Evolutionary conservation across 495 filamentous ascomycete species (phyloP), one percentile per base, ranked within the genome.

Genomic region (Halenospora varia): DNA sequence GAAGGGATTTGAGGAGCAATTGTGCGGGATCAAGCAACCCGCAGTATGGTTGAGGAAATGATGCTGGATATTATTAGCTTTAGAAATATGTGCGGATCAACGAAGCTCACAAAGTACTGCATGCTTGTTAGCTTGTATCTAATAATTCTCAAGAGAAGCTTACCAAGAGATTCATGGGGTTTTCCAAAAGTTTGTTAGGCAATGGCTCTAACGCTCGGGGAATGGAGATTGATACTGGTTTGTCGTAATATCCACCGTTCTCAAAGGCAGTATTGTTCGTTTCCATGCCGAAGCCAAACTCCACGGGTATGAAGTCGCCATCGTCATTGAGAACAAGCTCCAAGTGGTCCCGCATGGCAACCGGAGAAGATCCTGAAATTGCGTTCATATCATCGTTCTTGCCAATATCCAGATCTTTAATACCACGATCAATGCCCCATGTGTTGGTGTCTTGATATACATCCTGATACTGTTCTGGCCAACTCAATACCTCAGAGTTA

Each of bases 11-110:
- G 83, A 77, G 56, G 77, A 71, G 70, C 88, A 87, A 60, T 91
- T 86, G 66, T 93, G 88, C 0, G 88, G 87, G 6, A 90, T 86
- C 25, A 92, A 73, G 61, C 88, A 85, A 47, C 52, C 53, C 3
- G 88, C 88, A 10, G 88, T 92, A 69, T 92, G 86, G 63, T 89
- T 88, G 55, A 91, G 70, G 68, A 91, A 92, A 69, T 91, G 88
- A 71, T 92, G 88, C 67, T 71, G n/a, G n/a, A n/a, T n/a, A 59
- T n/a, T 47, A 42, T 26, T 29, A 25, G 24, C 58, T 58, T 10
- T 1, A 40, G 25, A 3, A 8, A 55, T 13, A 45, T 46, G 45
- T 17, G 23, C 45, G 46, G 15, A 48, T n/a, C 15, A 25, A 22
- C 18, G 10, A 20, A 45, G 68, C 72, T 60, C 66, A 75, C 72